Evolutionary conservation across 495 filamentous ascomycete species (phyloP).

Genomic region (Coniosporium apollinis): DNA sequence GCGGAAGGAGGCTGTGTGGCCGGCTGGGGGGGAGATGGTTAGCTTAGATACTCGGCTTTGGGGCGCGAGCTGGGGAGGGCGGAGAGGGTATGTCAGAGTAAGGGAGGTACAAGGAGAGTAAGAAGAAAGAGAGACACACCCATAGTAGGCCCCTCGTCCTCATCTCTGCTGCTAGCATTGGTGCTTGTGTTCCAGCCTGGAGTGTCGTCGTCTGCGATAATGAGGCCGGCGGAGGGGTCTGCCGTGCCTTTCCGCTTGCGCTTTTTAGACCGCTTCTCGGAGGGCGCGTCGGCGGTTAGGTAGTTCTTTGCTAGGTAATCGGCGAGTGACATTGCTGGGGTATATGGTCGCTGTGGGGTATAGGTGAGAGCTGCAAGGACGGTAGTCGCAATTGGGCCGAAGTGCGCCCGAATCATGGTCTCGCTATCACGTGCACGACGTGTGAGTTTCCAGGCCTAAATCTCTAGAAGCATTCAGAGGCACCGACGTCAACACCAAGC

Average conservation of each 20-base stretch:
- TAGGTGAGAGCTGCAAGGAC: no score
- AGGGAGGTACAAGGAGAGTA: no score
- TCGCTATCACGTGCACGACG: no score
- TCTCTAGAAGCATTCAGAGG: no score
- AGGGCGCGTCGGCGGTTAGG: conserved; percentile 60
- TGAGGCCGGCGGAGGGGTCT: conserved; percentile 37
- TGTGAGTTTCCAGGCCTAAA: no score
- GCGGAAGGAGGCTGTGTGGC: conserved; percentile 45
- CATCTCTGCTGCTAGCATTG: conserved; percentile 22
- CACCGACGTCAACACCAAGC: no score
- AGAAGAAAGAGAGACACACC: conserved; percentile 14
- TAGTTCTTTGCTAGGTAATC: conserved; percentile 92
- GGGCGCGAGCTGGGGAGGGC: conserved; percentile 26
- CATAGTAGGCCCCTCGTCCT: conserved; percentile 29
- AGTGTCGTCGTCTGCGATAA: conserved; percentile 85
- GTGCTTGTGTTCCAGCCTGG: conserved; percentile 42
- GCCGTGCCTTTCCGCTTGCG: conserved; percentile 44
- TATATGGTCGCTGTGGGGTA: no score
- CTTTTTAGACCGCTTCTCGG: conserved; percentile 70
- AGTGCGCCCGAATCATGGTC: no score
- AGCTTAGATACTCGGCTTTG: conserved; percentile 7
- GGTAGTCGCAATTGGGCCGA: no score
- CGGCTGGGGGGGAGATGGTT: background rate
- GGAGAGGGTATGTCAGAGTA: conserved; percentile 20
- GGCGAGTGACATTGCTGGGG: conserved; percentile 40